Percentiles rank a stretch among this genome's conserved stretches.
Conservation (phyloP, 768 basidiomycete genomes). For the Lactarius akahatsu region DNA sequence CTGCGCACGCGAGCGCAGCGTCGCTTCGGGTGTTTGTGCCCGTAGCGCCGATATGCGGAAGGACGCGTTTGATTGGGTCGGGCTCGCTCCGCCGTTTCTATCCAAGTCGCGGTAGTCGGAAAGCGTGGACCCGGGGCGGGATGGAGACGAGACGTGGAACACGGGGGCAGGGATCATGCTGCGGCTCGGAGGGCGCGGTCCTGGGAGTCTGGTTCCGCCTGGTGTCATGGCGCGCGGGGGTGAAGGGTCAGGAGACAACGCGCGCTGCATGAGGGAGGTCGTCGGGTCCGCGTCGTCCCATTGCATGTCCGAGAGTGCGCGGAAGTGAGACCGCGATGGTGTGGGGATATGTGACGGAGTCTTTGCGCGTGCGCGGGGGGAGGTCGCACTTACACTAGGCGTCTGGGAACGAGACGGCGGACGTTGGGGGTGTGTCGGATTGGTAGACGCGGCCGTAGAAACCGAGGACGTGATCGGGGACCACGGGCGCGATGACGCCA, state of each 20-base stretch:
- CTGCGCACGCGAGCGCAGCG: slow-evolving; percentile 57
- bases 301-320: slow-evolving; percentile 48
- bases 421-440: slow-evolving; percentile 40
- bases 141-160: slow-evolving; percentile 65
- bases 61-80: slow-evolving; percentile 31
- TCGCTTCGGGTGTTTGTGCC: slow-evolving; percentile 70
- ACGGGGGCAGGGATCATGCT: slow-evolving; percentile 83
- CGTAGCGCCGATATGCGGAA: slow-evolving; percentile 47
- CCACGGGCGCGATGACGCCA: slow-evolving; percentile 31
- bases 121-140: slow-evolving; percentile 69
- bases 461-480: slow-evolving; percentile 29
- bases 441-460: slow-evolving; percentile 36
- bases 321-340: slow-evolving; percentile 49
- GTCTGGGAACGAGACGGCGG: slow-evolving; percentile 62
- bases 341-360: slow-evolving; percentile 80
- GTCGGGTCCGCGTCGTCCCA: slow-evolving; percentile 49
- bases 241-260: slow-evolving; percentile 59
- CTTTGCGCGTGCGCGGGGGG: slow-evolving; percentile 69
- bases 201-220: slow-evolving; percentile 45
- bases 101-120: slow-evolving; percentile 48
- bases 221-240: slow-evolving; percentile 41
- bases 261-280: slow-evolving; percentile 52
- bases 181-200: slow-evolving; percentile 73
- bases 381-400: slow-evolving; percentile 40
- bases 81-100: slow-evolving; percentile 16